Conservation (phyloP, 2,329 filamentous ascomycete genomes). For the Penicillium sp. region DNA sequence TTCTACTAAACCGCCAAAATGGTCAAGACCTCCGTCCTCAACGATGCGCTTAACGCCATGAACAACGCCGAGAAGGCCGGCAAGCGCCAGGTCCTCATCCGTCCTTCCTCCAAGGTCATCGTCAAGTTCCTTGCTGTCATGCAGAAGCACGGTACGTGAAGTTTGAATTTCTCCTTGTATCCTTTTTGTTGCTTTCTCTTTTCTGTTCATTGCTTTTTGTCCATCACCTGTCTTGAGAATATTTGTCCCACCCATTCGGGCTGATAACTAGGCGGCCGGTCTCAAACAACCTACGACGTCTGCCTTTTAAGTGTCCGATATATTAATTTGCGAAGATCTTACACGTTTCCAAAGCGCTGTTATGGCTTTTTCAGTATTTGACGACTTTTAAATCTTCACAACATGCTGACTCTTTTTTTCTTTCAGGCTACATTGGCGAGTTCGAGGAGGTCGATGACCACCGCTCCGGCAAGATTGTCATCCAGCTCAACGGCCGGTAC, state of each 20-base stretch:
- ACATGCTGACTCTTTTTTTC: constrained; percentile 64
- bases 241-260: constrained; percentile 61
- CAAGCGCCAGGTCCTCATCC: constrained; percentile 99
- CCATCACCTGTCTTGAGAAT: not conserved
- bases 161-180: constrained; percentile 1
- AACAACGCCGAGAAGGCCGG: constrained; percentile 99
- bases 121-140: constrained; percentile 99
- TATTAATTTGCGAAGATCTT: constrained; percentile 85
- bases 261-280: constrained; percentile 99
- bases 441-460: constrained; percentile 99
- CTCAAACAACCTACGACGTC: constrained; percentile 75
- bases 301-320: constrained; percentile 99
- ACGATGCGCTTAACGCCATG: constrained; percentile 98
- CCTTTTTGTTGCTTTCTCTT: not conserved
- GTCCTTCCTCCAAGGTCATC: constrained; percentile 98
- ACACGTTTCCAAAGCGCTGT: constrained; percentile 78
- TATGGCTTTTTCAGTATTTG: constrained; percentile 59
- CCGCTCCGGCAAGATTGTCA: constrained; percentile 99
- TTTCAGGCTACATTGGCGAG: constrained; percentile 92
- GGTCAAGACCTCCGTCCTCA: constrained; percentile 98
- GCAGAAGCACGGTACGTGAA: constrained; percentile 92
- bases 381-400: constrained; percentile 90
- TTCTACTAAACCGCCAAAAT: constrained; percentile 69
- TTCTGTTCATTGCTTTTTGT: constrained; percentile 2
- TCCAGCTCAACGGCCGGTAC: constrained; percentile 94